Percentiles rank a stretch among this genome's conserved stretches.
Evolutionary conservation across 2,329 filamentous ascomycete species (phyloP).

Genomic region (Beauveria sp.): DNA sequence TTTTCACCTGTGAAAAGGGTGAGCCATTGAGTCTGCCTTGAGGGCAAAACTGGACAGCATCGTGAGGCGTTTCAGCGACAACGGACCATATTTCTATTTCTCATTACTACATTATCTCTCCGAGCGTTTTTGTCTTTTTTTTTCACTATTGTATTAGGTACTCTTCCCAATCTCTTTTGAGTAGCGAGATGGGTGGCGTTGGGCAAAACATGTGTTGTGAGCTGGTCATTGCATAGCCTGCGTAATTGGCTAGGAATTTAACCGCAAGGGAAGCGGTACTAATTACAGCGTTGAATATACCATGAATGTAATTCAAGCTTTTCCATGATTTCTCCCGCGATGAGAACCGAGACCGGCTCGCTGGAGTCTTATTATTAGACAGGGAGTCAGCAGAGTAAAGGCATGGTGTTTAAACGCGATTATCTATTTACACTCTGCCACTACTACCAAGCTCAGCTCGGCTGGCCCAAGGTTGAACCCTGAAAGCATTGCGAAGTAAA

Average conservation of each 20-base stretch:
- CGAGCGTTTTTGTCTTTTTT: neutral
- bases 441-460: too few relatives aligned
- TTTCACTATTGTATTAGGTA: neutral
- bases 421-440: too few relatives aligned
- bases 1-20: slow-evolving; percentile 63
- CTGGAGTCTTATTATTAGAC: neutral
- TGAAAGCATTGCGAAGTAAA: too few relatives aligned
- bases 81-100: neutral
- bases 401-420: too few relatives aligned
- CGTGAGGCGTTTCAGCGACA: neutral
- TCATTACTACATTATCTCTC: neutral
- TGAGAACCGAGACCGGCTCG: neutral
- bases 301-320: neutral
- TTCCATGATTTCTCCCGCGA: neutral
- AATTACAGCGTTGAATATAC: slow-evolving; percentile 7
- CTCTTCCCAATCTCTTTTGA: neutral
- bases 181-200: slow-evolving; percentile 8
- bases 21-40: slow-evolving; percentile 17
- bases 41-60: neutral
- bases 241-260: slow-evolving; percentile 2
- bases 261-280: slow-evolving; percentile 2
- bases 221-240: neutral
- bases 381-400: too few relatives aligned
- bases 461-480: too few relatives aligned
- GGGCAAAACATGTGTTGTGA: slow-evolving; percentile 1